Percentiles rank a stretch among this genome's conserved stretches.
phyloP scores from a whole-genome alignment of 176 grass and related monocot genomes.

The Oryza glaberrima region DNA sequence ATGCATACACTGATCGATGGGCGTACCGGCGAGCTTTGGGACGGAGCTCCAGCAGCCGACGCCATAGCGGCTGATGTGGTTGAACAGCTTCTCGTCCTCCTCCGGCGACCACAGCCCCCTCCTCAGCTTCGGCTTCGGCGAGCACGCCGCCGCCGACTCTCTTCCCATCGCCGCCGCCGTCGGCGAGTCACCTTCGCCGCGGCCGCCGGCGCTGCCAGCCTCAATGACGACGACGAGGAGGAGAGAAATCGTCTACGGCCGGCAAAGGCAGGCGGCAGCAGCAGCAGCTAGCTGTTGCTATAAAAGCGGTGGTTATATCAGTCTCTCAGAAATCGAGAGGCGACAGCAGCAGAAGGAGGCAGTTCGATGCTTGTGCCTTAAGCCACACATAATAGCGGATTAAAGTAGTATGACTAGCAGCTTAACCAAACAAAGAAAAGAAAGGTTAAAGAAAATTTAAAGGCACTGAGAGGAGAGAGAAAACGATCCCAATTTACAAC shows the following conservation, averaged over 20 bases:
- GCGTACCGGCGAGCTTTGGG: conserved; percentile 72
- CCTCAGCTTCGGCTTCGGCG: conserved; percentile 73
- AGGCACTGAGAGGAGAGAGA: too few relatives aligned
- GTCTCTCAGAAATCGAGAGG: neutral
- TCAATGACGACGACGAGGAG: conserved; percentile 41
- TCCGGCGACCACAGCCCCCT: conserved; percentile 92
- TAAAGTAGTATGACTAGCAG: conserved; percentile 40
- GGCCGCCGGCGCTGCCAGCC: conserved; percentile 7
- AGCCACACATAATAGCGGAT: conserved; percentile 43
- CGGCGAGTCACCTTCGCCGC: neutral
- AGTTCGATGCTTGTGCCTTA: conserved; percentile 59
- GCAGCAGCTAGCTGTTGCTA: conserved; percentile 3
- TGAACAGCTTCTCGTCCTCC: conserved; percentile 97
- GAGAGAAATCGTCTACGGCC: neutral
- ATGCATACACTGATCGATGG: neutral
- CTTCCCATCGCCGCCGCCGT: conserved; percentile 34
- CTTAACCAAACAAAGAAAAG: conserved; percentile 26
- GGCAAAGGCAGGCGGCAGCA: neutral
- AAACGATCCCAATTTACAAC: neutral
- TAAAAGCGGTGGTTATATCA: conserved; percentile 50
- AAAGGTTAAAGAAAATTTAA: neutral
- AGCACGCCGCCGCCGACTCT: conserved; percentile 26
- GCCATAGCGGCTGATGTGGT: conserved; percentile 84
- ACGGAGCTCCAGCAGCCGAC: conserved; percentile 96
- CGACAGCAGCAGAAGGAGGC: conserved; percentile 29